Evolutionary conservation across 2,329 filamentous ascomycete genomes (phyloP).

Genomic region (Nakataea oryzae): DNA sequence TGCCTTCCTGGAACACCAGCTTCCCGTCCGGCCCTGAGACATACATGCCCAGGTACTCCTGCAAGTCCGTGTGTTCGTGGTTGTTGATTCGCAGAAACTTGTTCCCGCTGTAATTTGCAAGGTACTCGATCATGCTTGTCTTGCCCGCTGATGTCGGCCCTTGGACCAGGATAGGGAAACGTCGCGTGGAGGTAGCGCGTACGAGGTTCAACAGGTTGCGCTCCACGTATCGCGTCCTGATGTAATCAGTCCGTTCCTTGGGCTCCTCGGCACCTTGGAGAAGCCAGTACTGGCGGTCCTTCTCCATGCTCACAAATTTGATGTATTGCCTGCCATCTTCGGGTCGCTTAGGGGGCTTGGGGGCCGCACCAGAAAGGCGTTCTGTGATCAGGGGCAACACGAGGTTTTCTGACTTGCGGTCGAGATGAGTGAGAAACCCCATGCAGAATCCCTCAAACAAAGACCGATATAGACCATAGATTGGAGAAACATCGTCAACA

Average conservation of each 20-base stretch:
- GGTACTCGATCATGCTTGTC: slow-evolving; percentile 98
- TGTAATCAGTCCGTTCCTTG: slow-evolving; percentile 77
- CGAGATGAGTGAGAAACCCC: slow-evolving; percentile 88
- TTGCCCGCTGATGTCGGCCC: slow-evolving; percentile 96
- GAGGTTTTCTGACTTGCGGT: slow-evolving; percentile 68
- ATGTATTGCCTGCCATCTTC: slow-evolving; percentile 70
- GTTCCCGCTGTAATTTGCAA: slow-evolving; percentile 94
- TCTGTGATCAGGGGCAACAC: slow-evolving; percentile 72
- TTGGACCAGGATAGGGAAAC: slow-evolving; percentile 90
- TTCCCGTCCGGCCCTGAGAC: slow-evolving; percentile 77
- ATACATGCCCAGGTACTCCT: slow-evolving; percentile 95
- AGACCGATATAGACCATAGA: slow-evolving; percentile 76
- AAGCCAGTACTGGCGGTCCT: slow-evolving; percentile 77
- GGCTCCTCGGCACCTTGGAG: slow-evolving; percentile 59
- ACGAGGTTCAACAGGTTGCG: slow-evolving; percentile 92
- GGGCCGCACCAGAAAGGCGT: slow-evolving; percentile 56
- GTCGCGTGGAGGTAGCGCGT: slow-evolving; percentile 79
- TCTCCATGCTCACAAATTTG: slow-evolving; percentile 57
- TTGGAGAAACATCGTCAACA: slow-evolving; percentile 70
- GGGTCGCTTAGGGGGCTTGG: slow-evolving; percentile 67
- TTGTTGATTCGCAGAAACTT: slow-evolving; percentile 99
- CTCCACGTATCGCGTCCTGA: slow-evolving; percentile 91
- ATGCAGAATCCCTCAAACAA: slow-evolving; percentile 95
- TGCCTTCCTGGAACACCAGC: slow-evolving; percentile 82
- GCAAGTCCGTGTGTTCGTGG: slow-evolving; percentile 95